These are phyloP conservation scores for Amyloporia xantha DNA, from an alignment of 768 basidiomycete genomes.

Conservation along the genomic window DNA sequence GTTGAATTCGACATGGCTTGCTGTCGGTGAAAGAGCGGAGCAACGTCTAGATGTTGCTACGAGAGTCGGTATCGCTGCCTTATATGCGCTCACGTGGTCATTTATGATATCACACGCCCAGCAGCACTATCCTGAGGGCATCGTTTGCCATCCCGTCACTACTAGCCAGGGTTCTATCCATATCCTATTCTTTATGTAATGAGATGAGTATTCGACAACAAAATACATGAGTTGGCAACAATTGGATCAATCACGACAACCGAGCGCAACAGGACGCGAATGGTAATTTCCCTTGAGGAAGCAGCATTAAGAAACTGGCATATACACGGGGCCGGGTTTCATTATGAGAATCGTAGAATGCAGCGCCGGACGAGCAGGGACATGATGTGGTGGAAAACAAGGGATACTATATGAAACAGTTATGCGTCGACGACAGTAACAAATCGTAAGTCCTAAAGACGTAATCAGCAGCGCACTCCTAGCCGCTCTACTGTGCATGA, in stretches of 20 bases:
- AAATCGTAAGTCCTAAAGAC: slow-evolving; percentile 12
- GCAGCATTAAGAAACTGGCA: slow-evolving; percentile 3
- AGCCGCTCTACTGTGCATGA: slow-evolving; percentile 16
- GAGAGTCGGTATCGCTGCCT: not conserved
- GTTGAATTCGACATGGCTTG: slow-evolving; percentile 12
- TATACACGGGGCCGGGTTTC: not conserved
- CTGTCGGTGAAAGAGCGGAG: not conserved
- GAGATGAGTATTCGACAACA: not conserved
- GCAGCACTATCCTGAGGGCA: too few relatives aligned
- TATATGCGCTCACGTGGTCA: not conserved
- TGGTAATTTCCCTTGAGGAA: slow-evolving; percentile 9
- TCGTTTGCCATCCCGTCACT: too few relatives aligned
- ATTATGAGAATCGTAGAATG: slow-evolving; percentile 8
- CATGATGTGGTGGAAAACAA: slow-evolving; percentile 13
- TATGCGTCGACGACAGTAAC: slow-evolving; percentile 4
- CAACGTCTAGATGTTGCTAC: not conserved
- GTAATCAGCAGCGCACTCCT: slow-evolving; percentile 1
- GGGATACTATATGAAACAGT: slow-evolving; percentile 15
- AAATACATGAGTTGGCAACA: not conserved
- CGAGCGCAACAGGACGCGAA: not conserved
- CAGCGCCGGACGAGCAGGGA: slow-evolving; percentile 2
- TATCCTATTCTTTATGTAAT: too few relatives aligned
- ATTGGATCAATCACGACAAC: not conserved
- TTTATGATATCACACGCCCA: too few relatives aligned
- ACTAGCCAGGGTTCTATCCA: too few relatives aligned